A percentile compares a stretch with the other conserved stretches of the same genome.
phyloP scores from a whole-genome alignment of 2,329 filamentous ascomycete genomes.

The Leptoxyphium fumago region DNA sequence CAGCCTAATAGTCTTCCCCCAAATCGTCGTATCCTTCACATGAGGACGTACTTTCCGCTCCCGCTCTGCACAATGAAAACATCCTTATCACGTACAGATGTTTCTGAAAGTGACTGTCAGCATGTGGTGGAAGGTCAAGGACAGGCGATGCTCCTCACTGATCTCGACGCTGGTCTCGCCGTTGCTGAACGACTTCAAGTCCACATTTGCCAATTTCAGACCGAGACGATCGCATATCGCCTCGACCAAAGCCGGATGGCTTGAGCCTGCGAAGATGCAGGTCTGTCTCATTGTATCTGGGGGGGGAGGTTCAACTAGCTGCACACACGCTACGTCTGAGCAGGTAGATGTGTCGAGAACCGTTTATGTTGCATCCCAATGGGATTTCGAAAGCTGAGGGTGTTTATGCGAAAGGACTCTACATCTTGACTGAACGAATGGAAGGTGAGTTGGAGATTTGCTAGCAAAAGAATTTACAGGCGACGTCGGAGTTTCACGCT shows the following conservation, averaged over 20 bases:
- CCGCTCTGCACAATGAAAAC: conserved; percentile 98
- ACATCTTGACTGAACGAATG: too few species aligned
- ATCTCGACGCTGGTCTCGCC: conserved; percentile 57
- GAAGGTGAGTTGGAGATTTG: too few species aligned
- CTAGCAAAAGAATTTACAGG: too few species aligned
- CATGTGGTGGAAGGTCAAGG: conserved; percentile 12
- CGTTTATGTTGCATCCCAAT: too few species aligned
- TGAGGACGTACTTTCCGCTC: conserved; percentile 49
- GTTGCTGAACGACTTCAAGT: conserved; percentile 53
- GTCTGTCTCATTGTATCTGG: conserved; percentile 42
- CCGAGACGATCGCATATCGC: conserved; percentile 53
- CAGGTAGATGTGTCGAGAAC: too few species aligned
- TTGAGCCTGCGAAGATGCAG: conserved; percentile 52
- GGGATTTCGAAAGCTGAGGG: too few species aligned
- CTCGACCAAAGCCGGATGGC: conserved; percentile 49
- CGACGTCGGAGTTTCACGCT: too few species aligned
- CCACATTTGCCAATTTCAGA: conserved; percentile 42
- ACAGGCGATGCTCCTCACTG: conserved; percentile 24
- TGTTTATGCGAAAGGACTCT: too few species aligned
- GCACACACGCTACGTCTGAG: too few species aligned
- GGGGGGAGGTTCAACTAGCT: too few species aligned
- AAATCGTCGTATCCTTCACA: neutral
- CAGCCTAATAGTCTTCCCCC: conserved; percentile 4
- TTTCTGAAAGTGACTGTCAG: conserved; percentile 21
- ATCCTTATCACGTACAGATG: conserved; percentile 85